These are phyloP conservation scores for Bipolaris bicolor DNA, from an alignment of 2,329 filamentous ascomycete species.

Conservation along the genomic window DNA sequence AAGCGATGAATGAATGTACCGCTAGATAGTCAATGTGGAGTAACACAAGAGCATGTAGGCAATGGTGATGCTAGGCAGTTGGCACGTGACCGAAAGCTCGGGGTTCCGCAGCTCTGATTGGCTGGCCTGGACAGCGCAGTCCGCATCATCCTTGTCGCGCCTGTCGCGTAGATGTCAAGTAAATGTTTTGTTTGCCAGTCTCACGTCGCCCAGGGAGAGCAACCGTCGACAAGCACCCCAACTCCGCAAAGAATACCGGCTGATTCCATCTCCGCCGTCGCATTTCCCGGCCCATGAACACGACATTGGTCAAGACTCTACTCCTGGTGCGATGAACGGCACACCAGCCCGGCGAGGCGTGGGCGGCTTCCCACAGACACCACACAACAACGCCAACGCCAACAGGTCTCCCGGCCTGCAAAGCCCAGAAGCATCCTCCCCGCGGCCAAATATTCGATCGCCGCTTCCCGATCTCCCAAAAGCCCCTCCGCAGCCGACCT, in stretches of 20 bases:
- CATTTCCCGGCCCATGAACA: conserved; percentile 26
- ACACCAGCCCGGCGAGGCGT: conserved; percentile 74
- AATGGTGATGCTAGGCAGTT: background rate
- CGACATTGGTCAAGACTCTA: conserved; percentile 20
- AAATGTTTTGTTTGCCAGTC: conserved; percentile 38
- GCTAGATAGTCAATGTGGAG: background rate
- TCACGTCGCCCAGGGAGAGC: conserved; percentile 17
- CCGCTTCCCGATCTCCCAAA: conserved; percentile 44
- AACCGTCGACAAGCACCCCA: conserved; percentile 9
- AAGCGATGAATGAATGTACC: background rate
- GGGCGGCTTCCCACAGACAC: conserved; percentile 76
- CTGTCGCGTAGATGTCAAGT: conserved; percentile 28
- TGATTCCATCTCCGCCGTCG: background rate
- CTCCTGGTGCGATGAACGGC: conserved; percentile 77
- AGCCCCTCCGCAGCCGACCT: conserved; percentile 25
- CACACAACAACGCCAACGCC: conserved; percentile 59
- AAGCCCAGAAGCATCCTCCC: conserved; percentile 31
- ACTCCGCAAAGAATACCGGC: background rate
- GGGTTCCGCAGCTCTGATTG: conserved; percentile 26
- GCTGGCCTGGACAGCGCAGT: conserved; percentile 14
- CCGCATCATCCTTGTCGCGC: conserved; percentile 30
- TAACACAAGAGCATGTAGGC: conserved; percentile 7
- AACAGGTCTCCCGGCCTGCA: conserved; percentile 36
- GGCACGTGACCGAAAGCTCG: conserved; percentile 22
- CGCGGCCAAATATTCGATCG: conserved; percentile 44